Evolutionary conservation across 2,329 filamentous ascomycete genomes (phyloP).

Genomic region (Capronia epimyces): DNA sequence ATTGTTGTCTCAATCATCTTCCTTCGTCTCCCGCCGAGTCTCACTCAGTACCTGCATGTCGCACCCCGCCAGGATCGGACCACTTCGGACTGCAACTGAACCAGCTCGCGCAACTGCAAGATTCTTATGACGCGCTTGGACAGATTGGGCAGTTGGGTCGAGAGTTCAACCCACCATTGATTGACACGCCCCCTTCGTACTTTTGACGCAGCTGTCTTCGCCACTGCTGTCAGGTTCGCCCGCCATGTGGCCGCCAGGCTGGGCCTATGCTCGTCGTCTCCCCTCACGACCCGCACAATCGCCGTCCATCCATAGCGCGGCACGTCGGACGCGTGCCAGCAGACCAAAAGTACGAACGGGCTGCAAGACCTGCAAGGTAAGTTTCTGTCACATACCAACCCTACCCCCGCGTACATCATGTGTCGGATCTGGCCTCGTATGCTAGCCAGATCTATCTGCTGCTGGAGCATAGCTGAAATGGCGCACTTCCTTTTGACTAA

Average conservation of each 20-base stretch:
- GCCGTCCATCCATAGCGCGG: slow-evolving; percentile 7
- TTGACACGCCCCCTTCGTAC: slow-evolving; percentile 14
- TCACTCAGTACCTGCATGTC: slow-evolving; percentile 17
- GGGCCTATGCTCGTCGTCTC: slow-evolving; percentile 6
- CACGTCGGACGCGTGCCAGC: slow-evolving; percentile 22
- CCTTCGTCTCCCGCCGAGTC: slow-evolving; percentile 8
- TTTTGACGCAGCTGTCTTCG: slow-evolving; percentile 17
- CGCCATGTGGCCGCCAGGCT: slow-evolving; percentile 18
- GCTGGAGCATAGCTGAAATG: slow-evolving; percentile 15
- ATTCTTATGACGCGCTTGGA: slow-evolving; percentile 16
- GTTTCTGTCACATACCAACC: slow-evolving; percentile 2
- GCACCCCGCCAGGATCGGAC: slow-evolving; percentile 6
- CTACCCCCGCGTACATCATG: slow-evolving; percentile 1
- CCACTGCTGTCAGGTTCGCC: slow-evolving; percentile 9
- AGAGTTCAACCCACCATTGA: neutral
- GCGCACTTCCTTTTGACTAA: slow-evolving; percentile 5
- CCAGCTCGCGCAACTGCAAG: slow-evolving; percentile 12
- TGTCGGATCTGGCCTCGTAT: slow-evolving; percentile 9
- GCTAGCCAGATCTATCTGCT: neutral
- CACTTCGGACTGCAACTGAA: neutral
- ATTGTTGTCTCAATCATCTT: slow-evolving; percentile 11
- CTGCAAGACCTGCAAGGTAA: slow-evolving; percentile 28
- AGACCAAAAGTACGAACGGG: slow-evolving; percentile 29
- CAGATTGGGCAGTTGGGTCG: slow-evolving; percentile 6
- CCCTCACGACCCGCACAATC: slow-evolving; percentile 5